These are phyloP conservation scores for Peterozyma xylosa DNA, from an alignment of 805 yeast genomes.

Conservation along the genomic window DNA sequence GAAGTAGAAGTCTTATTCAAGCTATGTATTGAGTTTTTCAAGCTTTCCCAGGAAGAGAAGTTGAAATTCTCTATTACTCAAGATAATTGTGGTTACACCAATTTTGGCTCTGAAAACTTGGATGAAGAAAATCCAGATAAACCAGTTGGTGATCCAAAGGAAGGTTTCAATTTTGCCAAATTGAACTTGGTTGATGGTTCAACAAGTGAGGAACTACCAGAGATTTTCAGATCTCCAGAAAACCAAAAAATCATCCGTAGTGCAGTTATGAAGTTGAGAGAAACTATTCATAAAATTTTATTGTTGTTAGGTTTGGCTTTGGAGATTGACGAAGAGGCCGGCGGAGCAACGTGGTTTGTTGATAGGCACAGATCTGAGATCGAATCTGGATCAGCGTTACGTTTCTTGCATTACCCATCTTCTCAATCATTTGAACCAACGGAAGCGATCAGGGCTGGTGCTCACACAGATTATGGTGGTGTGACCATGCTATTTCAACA, in stretches of 20 bases:
- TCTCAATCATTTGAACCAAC: constrained; percentile 34
- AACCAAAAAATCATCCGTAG: constrained; percentile 30
- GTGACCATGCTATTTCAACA: constrained; percentile 68
- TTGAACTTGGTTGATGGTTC: constrained; percentile 44
- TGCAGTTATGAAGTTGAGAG: constrained; percentile 37
- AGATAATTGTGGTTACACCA: constrained; percentile 39
- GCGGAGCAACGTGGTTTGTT: constrained; percentile 56
- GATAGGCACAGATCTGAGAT: constrained; percentile 46
- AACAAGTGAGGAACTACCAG: constrained; percentile 39
- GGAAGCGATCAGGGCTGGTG: constrained; percentile 66
- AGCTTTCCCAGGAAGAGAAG: constrained; percentile 22
- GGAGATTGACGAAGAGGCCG: constrained; percentile 45
- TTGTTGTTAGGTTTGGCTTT: constrained; percentile 55
- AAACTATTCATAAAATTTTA: constrained; percentile 41
- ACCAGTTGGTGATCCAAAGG: constrained; percentile 40
- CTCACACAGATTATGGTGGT: constrained; percentile 82
- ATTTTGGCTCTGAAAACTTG: constrained; percentile 34
- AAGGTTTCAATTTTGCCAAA: constrained; percentile 55
- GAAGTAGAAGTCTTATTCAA: constrained; percentile 33
- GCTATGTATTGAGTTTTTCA: constrained; percentile 19
- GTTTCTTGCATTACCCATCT: constrained; percentile 69
- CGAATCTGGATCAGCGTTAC: constrained; percentile 54
- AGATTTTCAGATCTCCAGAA: constrained; percentile 34
- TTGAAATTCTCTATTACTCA: constrained; percentile 25
- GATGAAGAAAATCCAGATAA: constrained; percentile 26